phyloP scores from a whole-genome alignment of 257 asterid species.

The Anisodus acutangulus region DNA sequence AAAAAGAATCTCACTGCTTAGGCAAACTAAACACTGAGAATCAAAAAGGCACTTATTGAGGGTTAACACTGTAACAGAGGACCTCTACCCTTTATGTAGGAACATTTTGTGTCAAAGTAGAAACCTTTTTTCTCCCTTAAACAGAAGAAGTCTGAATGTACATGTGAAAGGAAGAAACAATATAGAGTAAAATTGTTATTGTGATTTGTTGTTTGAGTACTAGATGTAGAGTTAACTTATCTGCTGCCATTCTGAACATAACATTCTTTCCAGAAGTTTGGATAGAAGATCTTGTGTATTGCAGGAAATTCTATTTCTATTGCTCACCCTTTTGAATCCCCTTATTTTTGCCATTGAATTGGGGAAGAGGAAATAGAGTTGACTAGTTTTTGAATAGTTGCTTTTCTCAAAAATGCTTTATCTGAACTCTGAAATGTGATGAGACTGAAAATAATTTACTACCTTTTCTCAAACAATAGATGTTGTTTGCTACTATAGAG shows the following conservation, averaged over 20 bases:
- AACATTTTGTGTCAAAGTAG: not conserved
- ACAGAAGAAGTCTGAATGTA: not conserved
- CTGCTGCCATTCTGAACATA: not conserved
- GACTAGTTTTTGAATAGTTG: not conserved
- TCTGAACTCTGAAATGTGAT: not conserved
- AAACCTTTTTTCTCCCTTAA: not conserved
- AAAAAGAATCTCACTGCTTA: not conserved
- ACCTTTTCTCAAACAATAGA: not conserved
- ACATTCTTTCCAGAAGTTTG: not conserved
- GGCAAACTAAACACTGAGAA: not conserved
- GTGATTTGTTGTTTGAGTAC: not conserved
- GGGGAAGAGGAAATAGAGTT: not conserved
- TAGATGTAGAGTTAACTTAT: not conserved
- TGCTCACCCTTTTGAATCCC: not conserved
- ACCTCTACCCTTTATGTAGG: not conserved
- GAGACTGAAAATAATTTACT: not conserved
- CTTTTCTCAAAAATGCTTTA: too few relatives aligned
- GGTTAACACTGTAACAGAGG: not conserved
- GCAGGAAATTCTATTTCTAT: not conserved
- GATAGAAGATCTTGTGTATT: not conserved
- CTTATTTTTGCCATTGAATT: not conserved
- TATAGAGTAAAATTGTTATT: not conserved
- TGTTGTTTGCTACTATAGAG: not conserved
- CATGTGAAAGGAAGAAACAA: not conserved
- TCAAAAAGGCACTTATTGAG: not conserved